Base-by-base conservation (phyloP, 345 rosid genomes). In the Barbarea vulgaris region DNA sequence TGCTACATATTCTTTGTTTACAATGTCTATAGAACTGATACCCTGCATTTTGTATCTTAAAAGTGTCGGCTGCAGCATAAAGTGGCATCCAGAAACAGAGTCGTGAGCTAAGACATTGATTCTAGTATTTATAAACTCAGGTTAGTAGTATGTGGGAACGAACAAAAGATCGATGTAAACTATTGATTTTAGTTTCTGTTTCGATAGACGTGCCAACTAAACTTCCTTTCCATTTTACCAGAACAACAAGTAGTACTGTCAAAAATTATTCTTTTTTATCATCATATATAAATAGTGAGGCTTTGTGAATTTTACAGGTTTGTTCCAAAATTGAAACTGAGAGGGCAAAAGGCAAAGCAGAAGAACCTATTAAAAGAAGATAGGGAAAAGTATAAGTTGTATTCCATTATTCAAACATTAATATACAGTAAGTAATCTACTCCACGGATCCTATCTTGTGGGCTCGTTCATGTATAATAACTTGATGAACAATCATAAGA, bases 61-160 rank as follows among this genome's bases (percentile, higher is more conserved):
- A 60, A 93, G 98, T 70, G 81, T 89, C 67, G 98, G 98, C 67
- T 94, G 97, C 91, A 91, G 97, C 88, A 88, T 94, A 78, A 94
- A 91, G 81, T 94, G 98, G 97, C 93, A 94, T 79, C 93, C 91
- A 3, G 77, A 56, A 76, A 64, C 51, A 14, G 52, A 66, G 36
- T 68, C 39, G 17, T 85, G 81, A 71, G 46, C 24, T 72, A 64
- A 39, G 55, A 56, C 12, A n/a, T 19, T 62, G 25, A 4, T 31
- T 77, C 50, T 51, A 42, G n/a, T n/a, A n/a, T 69, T 48, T 39
- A 8, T 55, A 52, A 10, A 64, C 57, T 54, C 19, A 42, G 56
- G 36, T n/a, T 33, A 11, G 19, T 73, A 21, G 33, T 15, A 30
- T 54, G 54, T 64, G 11, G 4, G 17, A 65, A 55, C 12, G 19